Percentiles rank a stretch among this genome's conserved stretches.
These are phyloP conservation scores for Haplographium delicatum DNA, from an alignment of 495 filamentous ascomycete species.

Conservation along the genomic window DNA sequence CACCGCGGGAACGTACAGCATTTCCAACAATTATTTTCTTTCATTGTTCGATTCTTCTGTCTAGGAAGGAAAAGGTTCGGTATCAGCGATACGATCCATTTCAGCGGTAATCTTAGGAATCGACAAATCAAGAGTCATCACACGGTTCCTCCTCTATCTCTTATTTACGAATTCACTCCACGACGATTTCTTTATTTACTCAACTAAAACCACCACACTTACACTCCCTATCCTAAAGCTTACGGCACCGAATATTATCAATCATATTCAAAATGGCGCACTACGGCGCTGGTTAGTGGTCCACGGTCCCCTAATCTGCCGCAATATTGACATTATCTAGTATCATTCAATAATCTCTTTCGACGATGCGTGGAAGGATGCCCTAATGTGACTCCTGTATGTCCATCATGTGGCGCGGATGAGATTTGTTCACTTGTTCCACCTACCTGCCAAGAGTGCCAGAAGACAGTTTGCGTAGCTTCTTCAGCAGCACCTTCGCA, in stretches of 20 bases:
- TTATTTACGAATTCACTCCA: too few relatives aligned
- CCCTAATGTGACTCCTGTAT: constrained; percentile 36
- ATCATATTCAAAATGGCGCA: background rate
- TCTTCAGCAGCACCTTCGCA: constrained; percentile 34
- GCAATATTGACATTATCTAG: constrained; percentile 12
- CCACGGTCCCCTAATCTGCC: background rate
- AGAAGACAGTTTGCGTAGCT: constrained; percentile 53
- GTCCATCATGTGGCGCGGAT: constrained; percentile 42
- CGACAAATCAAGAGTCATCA: too few relatives aligned
- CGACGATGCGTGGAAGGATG: constrained; percentile 42
- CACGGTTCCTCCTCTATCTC: too few relatives aligned
- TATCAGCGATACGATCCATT: constrained; percentile 4
- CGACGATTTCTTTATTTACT: too few relatives aligned
- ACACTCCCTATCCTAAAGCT: too few relatives aligned
- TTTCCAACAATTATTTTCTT: constrained; percentile 17
- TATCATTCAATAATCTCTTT: constrained; percentile 33
- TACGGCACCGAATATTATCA: background rate
- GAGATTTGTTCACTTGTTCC: constrained; percentile 53
- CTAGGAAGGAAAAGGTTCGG: background rate
- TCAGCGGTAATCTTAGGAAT: background rate
- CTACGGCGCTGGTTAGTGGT: constrained; percentile 8
- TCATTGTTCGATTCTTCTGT: background rate
- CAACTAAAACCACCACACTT: too few relatives aligned
- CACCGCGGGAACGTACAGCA: constrained; percentile 1
- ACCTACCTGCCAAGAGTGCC: constrained; percentile 51